phyloP scores from a whole-genome alignment of 1,284 basidiomycete species.

The Stereum hirsutum region DNA sequence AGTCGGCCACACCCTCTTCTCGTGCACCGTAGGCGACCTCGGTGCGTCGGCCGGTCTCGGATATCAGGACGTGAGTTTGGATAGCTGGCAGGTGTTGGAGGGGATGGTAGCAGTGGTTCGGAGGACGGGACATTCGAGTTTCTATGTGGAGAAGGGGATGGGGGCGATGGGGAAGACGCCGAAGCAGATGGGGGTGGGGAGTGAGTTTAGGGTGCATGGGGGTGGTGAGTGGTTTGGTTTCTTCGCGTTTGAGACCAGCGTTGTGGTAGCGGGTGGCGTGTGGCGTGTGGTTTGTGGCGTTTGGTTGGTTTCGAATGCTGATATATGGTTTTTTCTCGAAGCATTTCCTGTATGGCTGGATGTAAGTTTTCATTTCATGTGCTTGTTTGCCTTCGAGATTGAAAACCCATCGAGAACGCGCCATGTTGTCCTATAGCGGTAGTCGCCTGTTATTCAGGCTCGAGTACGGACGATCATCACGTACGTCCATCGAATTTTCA shows the following conservation, averaged over 20 bases:
- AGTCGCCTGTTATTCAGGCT: constrained; percentile 75
- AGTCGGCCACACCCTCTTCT: constrained; percentile 68
- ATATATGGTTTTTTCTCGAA: constrained; percentile 17
- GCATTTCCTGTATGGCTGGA: constrained; percentile 80
- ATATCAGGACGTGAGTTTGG: constrained; percentile 67
- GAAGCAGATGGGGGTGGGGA: constrained; percentile 57
- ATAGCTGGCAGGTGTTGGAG: constrained; percentile 70
- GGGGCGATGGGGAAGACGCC: constrained; percentile 70
- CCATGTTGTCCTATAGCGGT: constrained; percentile 72
- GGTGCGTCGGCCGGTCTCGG: constrained; percentile 51
- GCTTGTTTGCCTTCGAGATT: constrained; percentile 3
- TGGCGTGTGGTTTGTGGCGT: background rate
- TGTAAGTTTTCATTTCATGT: constrained; percentile 26
- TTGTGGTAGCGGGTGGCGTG: background rate
- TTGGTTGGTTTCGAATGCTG: background rate
- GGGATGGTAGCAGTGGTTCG: constrained; percentile 72
- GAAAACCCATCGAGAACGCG: constrained; percentile 45
- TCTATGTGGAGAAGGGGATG: constrained; percentile 77
- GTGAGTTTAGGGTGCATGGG: constrained; percentile 55
- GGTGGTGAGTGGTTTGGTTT: constrained; percentile 46
- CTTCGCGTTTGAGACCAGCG: background rate
- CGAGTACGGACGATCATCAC: constrained; percentile 68
- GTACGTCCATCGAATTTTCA: constrained; percentile 29
- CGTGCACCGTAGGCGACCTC: constrained; percentile 73
- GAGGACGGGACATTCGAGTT: constrained; percentile 75